Percentiles rank a stretch among this genome's conserved stretches.
Conservation (phyloP, 2,329 filamentous ascomycete species). For the Teratosphaeria nubilosa region DNA sequence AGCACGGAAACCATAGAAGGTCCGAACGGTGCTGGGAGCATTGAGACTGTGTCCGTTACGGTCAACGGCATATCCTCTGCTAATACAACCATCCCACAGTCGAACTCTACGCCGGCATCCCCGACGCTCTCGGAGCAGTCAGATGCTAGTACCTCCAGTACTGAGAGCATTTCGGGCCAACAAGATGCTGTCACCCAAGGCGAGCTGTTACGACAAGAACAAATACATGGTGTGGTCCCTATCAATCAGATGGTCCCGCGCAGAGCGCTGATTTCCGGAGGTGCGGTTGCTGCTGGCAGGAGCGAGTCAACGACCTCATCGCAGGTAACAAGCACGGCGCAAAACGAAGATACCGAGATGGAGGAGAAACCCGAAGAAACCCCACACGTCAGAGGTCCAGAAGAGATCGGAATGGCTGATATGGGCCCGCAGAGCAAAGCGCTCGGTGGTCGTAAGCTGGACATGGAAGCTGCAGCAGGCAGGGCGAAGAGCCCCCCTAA, state of each 20-base stretch:
- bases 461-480: slow-evolving; percentile 34
- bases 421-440: slow-evolving; percentile 60
- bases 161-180: slow-evolving; percentile 22
- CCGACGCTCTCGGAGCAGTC: slow-evolving; percentile 23
- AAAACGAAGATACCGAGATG: slow-evolving; percentile 14
- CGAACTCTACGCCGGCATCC: slow-evolving; percentile 14
- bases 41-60: slow-evolving; percentile 71
- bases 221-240: slow-evolving; percentile 69
- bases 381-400: slow-evolving; percentile 75
- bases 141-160: slow-evolving; percentile 27
- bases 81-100: slow-evolving; percentile 4
- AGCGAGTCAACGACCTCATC: slow-evolving; percentile 10
- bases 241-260: slow-evolving; percentile 43
- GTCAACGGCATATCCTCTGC: slow-evolving; percentile 48
- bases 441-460: slow-evolving; percentile 18
- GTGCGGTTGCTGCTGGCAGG: slow-evolving; percentile 15
- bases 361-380: slow-evolving; percentile 42
- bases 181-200: slow-evolving; percentile 63
- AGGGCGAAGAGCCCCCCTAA: slow-evolving; percentile 18
- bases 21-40: slow-evolving; percentile 65
- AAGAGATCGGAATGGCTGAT: slow-evolving; percentile 76
- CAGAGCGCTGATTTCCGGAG: slow-evolving; percentile 15
- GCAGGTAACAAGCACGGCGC: slow-evolving; percentile 11
- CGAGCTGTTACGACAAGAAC: slow-evolving; percentile 76
- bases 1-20: slow-evolving; percentile 72